Evolutionary conservation across 2,329 filamentous ascomycete species (phyloP), one percentile per base, ranked within the genome.

Genomic region (Septoria linicola): DNA sequence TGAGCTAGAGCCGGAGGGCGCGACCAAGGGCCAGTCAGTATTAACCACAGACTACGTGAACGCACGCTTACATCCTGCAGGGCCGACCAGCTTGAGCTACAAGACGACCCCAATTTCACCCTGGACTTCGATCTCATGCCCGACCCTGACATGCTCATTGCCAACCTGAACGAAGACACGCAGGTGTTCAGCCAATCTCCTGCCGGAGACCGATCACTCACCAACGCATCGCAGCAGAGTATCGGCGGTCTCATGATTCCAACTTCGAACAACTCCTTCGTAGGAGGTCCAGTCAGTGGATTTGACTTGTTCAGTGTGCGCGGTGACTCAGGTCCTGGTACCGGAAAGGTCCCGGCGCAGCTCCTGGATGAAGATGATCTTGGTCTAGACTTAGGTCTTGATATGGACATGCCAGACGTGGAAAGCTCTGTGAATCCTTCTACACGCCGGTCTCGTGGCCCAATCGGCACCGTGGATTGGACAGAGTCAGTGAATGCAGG

Each of bases 31-130:
- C 52, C 87, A 80, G 92, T 92, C 71, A 68, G 77, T 52, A 47
- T 20, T 31, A 21, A 42, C 17, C 30, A 19, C 30, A 14, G n/a
- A 14, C 1, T 16, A 4, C n/a, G n/a, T 36, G 17, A 8, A 36
- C n/a, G 16, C 36, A 13, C 8, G 2, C 39, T 41, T 19, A 40
- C 44, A 31, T 4, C 23, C 8, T 17, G 20, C 59, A 96, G 89
- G 61, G 83, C 81, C 4, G 82, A 87, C 19, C 84, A 91, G 60
- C 83, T 96, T 49, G 75, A 89, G 2, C 76, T 97, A 1, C 76
- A 81, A 47, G 89, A 97, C 63, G 92, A 97, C 63, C 89, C 90
- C 0, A 78, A 81, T 35, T 96, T 97, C 65, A 39, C 32, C 8
- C 83, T 85, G 0, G 82, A 85, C 36, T 76, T 83, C 27, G 73